Conservation (phyloP, 2,329 filamentous ascomycete species). For the Metarhizium rileyi region DNA sequence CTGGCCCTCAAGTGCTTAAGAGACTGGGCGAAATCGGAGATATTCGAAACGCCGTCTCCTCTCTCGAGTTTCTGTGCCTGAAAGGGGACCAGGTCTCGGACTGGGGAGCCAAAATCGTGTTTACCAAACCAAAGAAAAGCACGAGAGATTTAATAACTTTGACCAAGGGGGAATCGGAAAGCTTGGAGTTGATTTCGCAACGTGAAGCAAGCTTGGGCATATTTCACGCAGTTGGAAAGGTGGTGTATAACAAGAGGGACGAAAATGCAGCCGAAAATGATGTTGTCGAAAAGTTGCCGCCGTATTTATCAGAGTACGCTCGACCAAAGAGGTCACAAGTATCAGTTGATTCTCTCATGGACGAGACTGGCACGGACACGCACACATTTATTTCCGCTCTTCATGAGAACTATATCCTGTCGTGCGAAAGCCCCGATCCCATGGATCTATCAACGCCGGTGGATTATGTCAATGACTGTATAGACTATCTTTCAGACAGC, state of each 20-base stretch:
- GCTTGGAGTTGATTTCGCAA: constrained; percentile 70
- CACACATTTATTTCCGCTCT: constrained; percentile 82
- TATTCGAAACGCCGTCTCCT: constrained; percentile 83
- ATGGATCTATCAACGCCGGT: constrained; percentile 51
- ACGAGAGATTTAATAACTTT: constrained; percentile 47
- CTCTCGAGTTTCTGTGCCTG: constrained; percentile 84
- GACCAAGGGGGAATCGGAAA: constrained; percentile 71
- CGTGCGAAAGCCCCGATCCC: constrained; percentile 53
- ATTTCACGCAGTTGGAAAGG: constrained; percentile 92
- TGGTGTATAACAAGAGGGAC: constrained; percentile 90
- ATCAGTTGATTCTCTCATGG: constrained; percentile 65
- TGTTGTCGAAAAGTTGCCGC: constrained; percentile 45
- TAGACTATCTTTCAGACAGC: constrained; percentile 77
- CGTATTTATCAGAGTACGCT: constrained; percentile 45
- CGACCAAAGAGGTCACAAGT: constrained; percentile 57
- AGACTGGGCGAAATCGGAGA: constrained; percentile 80
- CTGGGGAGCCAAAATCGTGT: constrained; percentile 65
- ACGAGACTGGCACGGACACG: constrained; percentile 87
- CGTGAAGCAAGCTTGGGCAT: constrained; percentile 86
- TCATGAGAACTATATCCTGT: constrained; percentile 88
- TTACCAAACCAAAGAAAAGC: constrained; percentile 57
- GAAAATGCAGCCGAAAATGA: constrained; percentile 35
- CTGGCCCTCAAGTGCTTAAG: constrained; percentile 70
- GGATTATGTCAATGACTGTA: constrained; percentile 74
- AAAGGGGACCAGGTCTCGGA: constrained; percentile 65